Evolutionary conservation across 345 rosid species (phyloP).

Genomic region (Cardiospermum halicacabum): DNA sequence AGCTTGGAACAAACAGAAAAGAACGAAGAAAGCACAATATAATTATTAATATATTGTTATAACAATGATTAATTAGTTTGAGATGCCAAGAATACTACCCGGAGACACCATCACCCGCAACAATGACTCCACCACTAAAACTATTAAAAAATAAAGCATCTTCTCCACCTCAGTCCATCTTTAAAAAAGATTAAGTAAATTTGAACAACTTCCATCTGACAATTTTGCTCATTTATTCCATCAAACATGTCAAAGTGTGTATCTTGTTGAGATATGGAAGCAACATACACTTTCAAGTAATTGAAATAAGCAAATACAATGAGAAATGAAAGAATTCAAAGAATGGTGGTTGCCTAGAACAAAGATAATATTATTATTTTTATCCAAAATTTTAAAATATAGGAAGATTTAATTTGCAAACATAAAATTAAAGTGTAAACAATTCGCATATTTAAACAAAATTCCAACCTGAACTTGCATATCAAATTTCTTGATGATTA

Average conservation of each 20-base stretch:
- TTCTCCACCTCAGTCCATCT: conserved; percentile 86
- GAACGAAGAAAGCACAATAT: background rate
- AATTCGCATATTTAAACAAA: too few relatives aligned
- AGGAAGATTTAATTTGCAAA: too few relatives aligned
- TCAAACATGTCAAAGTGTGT: background rate
- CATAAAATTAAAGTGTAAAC: too few relatives aligned
- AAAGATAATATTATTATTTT: too few relatives aligned
- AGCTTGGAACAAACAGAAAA: conserved; percentile 35
- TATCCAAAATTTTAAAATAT: too few relatives aligned
- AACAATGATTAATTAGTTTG: background rate
- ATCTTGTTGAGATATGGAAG: conserved; percentile 83
- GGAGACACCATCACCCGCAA: conserved; percentile 93
- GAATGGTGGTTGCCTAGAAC: background rate
- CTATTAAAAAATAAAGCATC: conserved; percentile 73
- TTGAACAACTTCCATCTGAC: background rate
- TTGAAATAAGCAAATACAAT: background rate
- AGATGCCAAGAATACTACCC: conserved; percentile 35
- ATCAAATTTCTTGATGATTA: too few relatives aligned
- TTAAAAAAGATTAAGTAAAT: conserved; percentile 7
- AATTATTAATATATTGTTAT: background rate
- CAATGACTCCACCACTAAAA: conserved; percentile 67
- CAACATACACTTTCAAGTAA: background rate
- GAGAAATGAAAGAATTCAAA: too few relatives aligned
- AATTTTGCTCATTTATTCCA: background rate
- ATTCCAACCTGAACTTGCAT: too few relatives aligned